These are phyloP conservation scores for Daldinia vernicosa DNA, from an alignment of 495 filamentous ascomycete species.

Conservation along the genomic window DNA sequence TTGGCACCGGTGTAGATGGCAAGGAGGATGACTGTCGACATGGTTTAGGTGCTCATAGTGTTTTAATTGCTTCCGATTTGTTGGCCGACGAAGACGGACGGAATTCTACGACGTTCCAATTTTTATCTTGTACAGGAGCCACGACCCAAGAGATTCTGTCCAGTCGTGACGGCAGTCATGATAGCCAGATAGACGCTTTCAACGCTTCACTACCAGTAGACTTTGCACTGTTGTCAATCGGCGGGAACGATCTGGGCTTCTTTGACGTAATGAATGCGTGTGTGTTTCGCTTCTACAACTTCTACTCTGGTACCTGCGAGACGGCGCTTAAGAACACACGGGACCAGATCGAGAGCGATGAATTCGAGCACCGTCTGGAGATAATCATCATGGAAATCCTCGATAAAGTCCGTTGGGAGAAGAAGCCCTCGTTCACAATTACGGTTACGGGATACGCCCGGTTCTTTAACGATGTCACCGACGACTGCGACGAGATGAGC, in stretches of 20 bases:
- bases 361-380: constrained; percentile 48
- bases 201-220: constrained; percentile 40
- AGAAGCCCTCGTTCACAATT: constrained; percentile 49
- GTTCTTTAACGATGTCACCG: constrained; percentile 59
- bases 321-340: constrained; percentile 45
- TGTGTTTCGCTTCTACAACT: constrained; percentile 58
- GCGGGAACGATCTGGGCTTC: constrained; percentile 62
- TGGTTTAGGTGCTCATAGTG: constrained; percentile 50
- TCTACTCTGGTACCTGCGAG: constrained; percentile 55
- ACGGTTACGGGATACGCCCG: constrained; percentile 58
- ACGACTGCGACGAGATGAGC: constrained; percentile 52
- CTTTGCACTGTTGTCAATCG: constrained; percentile 56
- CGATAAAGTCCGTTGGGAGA: constrained; percentile 51
- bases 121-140: constrained; percentile 54
- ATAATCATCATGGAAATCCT: constrained; percentile 53
- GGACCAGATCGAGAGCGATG: constrained; percentile 39
- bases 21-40: constrained; percentile 54
- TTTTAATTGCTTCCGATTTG: constrained; percentile 49
- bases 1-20: constrained; percentile 53
- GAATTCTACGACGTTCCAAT: constrained; percentile 47
- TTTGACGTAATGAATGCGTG: constrained; percentile 58
- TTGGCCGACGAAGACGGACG: constrained; percentile 14
- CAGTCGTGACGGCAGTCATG: constrained; percentile 42
- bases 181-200: constrained; percentile 52
- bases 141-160: constrained; percentile 48